Base-by-base conservation (phyloP, 2,329 filamentous ascomycete genomes). In the Pseudocercospora eumusae region DNA sequence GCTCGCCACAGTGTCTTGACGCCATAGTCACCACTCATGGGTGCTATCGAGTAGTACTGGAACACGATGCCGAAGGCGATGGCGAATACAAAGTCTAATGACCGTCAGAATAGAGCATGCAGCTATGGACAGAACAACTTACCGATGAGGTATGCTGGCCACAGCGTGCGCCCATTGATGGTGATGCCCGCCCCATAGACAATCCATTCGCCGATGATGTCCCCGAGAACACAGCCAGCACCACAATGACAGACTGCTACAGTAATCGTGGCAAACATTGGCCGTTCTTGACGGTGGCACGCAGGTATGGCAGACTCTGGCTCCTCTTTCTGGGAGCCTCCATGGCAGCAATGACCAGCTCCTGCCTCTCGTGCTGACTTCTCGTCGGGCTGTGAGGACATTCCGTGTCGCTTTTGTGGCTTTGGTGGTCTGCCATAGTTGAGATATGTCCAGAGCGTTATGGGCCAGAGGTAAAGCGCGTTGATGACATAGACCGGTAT, bases 131-230 rank as follows among this genome's bases (percentile, higher is more conserved):
- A 18, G 15, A 62, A 27, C 18, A 59, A 23, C 56, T 18, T 42
- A 54, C 60, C 60, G 25, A 66, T 57, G 33, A 67, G 53, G 21
- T 54, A 64, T 21, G 50, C 68, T 15, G 59, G 20, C 66, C 67
- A 72, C 18, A 73, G 49, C n/a, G 49, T 59, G 10, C 45, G 18
- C 18, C 64, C 63, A 45, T 65, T 63, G 58, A 74, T 67, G 1
- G 58, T 64, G 2, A 66, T 68, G 18, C 60, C 54, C 5, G 71
- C 68, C 23, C 71, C 69, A 61, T 71, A 73, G n/a, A 74, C 69
- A 11, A 74, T 56, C 73, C 73, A 74, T 62, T 74, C 73, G 52
- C 73, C 73, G 20, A 74, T 65, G n/a, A 75, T 59, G 57, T 74
- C 73, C 28, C 73, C 73, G 2, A 75, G 63, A 4, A 74, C 68